Evolutionary conservation across 208 protist species (phyloP), one percentile per base, ranked within the genome.

Genomic region (Trypanosoma congolense): DNA sequence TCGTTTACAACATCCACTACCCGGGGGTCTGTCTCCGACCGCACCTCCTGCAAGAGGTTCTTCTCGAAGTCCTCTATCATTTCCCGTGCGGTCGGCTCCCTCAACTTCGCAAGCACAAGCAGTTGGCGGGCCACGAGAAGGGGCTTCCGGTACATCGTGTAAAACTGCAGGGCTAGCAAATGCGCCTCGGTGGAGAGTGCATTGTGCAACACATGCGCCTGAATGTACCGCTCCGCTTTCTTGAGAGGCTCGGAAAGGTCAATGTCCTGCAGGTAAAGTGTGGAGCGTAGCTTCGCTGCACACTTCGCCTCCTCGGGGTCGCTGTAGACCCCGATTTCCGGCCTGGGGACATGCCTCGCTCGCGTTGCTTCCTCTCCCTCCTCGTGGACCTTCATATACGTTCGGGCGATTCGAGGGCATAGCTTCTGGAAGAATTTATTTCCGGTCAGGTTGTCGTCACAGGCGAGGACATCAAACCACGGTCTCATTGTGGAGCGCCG

Each of bases 401-500:
- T 81, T 31, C 80, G 77, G 41, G 87, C 76, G 21, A 93, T 63
- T 36, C 62, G 72, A 16, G 82, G 78, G 57, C 80, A 87, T 45
- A 87, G 68, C 53, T 68, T 70, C 30, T 85, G 60, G 58, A 90
- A 90, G 64, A 89, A 90, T 58, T 82, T 83, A 70, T 90, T 87
- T 30, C 66, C 56, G 45, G 73, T 69, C 35, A 87, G 65, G 53
- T 83, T 64, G 56, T 93, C 80, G 54, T 89, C 80, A 59, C 67
- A 73, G 46, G 78, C 70, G 38, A 98, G 63, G 22, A 97, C 77
- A 61, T 89, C 69, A 59, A 98, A 83, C 82, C 97, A 99, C n/a
- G 95, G 31, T 33, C 96, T 83, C 59, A 98, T 83, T 10, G 92
- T 98, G 69, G 91, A 87, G 57, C 95, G 91, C 35, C 94, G 89